Base-by-base conservation (phyloP, 2,329 filamentous ascomycete genomes). In the Penicillium sp. region DNA sequence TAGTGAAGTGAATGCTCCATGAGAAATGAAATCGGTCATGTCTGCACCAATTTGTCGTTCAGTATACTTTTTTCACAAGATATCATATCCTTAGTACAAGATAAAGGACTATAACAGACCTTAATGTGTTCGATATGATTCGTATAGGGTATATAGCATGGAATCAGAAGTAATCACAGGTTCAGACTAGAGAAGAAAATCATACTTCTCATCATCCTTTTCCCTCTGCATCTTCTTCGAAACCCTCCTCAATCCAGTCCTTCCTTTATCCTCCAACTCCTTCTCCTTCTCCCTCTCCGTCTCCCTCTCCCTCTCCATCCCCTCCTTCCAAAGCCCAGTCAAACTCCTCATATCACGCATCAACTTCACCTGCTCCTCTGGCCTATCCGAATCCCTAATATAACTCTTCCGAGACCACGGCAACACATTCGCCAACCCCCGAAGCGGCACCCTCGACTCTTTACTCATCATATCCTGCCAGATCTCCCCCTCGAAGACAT, bases 341-440 rank as follows among this genome's bases (percentile, higher is more conserved):
- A 69, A 56, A 24, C 58, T 65, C 29, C 34, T 47, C 16, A 48
- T 62, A 4, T 65, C 63, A 11, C 18, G 8, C 3, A 34, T 10
- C 49, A 62, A 48, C 38, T 45, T 27, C 50, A 53, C 47, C 41
- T 56, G 60, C 27, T 59, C 46, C 35, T 29, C 34, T 29, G 31
- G 11, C 7, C 16, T 16, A 8, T 5, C 11, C 4, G 10, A 9
- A 34, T 18, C 9, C 2, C 10, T 8, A 20, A 34, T 31, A 3
- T 41, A 40, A 31, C 57, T 50, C 26, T 67, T 69, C 36, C 54
- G 52, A 36, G 14, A 24, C 16, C 56, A 48, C 47, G 57, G 45
- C 32, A 68, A 54, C n/a, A 56, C 58, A 55, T 70, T 67, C 18
- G 61, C 66, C 35, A 68, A 44, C 37, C 57, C 59, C 22, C 31